These are phyloP conservation scores for Lactarius trivialis DNA, from an alignment of 768 basidiomycete species.

Conservation along the genomic window DNA sequence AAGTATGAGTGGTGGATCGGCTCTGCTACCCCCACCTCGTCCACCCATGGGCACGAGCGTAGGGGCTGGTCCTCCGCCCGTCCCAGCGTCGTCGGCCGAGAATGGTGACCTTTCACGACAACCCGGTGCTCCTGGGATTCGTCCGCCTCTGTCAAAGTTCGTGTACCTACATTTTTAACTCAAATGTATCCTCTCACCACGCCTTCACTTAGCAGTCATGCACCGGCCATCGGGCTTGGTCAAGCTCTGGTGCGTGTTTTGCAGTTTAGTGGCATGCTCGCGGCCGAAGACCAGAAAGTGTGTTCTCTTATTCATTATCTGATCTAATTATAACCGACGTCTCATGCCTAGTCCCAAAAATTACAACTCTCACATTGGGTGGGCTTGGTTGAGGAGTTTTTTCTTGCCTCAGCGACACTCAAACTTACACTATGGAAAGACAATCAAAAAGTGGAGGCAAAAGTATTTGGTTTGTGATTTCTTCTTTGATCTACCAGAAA, in stretches of 20 bases:
- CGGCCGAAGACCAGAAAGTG: constrained; percentile 45
- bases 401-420: constrained; percentile 63
- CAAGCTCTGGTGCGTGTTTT: constrained; percentile 60
- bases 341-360: constrained; percentile 37
- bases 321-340: neutral
- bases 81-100: constrained; percentile 13
- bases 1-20: constrained; percentile 14
- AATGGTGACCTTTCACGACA: constrained; percentile 17
- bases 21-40: constrained; percentile 14
- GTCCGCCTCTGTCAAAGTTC: constrained; percentile 9
- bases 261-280: constrained; percentile 63
- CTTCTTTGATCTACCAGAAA: neutral
- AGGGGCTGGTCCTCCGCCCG: constrained; percentile 8
- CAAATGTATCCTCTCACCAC: neutral
- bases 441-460: constrained; percentile 70
- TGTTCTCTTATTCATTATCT: constrained; percentile 24
- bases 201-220: neutral
- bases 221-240: constrained; percentile 40
- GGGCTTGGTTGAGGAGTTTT: constrained; percentile 58
- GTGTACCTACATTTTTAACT: neutral
- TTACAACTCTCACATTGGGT: constrained; percentile 62
- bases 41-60: neutral
- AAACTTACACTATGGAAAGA: constrained; percentile 87
- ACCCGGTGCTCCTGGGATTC: constrained; percentile 7
- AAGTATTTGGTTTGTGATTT: constrained; percentile 62